Evolutionary conservation across 2,329 filamentous ascomycete species (phyloP).

Genomic region (Paracoccidioides brasiliensis): DNA sequence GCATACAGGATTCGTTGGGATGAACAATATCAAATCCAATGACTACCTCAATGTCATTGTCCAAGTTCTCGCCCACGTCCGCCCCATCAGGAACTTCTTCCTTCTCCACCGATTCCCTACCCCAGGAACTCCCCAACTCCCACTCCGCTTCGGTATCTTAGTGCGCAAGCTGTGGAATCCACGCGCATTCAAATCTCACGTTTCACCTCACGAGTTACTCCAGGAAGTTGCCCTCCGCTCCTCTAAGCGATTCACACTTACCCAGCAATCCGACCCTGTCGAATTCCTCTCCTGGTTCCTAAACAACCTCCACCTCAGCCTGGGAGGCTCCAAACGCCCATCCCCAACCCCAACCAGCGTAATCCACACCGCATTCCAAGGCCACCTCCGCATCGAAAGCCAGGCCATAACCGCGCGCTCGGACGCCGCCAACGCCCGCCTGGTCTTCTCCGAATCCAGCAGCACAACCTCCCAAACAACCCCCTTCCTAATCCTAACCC

Average conservation of each 20-base stretch:
- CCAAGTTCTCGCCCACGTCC: conserved; percentile 80
- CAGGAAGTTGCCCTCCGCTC: conserved; percentile 87
- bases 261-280: conserved; percentile 82
- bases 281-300: conserved; percentile 97
- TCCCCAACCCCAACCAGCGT: conserved; percentile 55
- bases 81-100: conserved; percentile 80
- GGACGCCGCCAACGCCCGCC: conserved; percentile 62
- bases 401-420: conserved; percentile 87
- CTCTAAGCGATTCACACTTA: conserved; percentile 84
- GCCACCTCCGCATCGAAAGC: conserved; percentile 78
- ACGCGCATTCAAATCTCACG: conserved; percentile 87
- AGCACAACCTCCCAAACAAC: conserved; percentile 62
- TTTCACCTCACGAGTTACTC: conserved; percentile 91
- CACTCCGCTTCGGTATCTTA: conserved; percentile 74
- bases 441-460: conserved; percentile 86
- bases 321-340: conserved; percentile 82
- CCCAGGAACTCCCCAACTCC: conserved; percentile 58
- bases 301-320: conserved; percentile 82
- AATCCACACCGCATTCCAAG: conserved; percentile 87
- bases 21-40: conserved; percentile 99
- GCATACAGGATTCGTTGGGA: conserved; percentile 63
- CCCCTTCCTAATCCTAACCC: conserved; percentile 80
- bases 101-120: conserved; percentile 66
- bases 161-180: conserved; percentile 98
- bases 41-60: conserved; percentile 96